A percentile compares a stretch with the other conserved stretches of the same genome.
Evolutionary conservation across 2,329 filamentous ascomycete genomes (phyloP).

Genomic region (Cercospora nicotianae): DNA sequence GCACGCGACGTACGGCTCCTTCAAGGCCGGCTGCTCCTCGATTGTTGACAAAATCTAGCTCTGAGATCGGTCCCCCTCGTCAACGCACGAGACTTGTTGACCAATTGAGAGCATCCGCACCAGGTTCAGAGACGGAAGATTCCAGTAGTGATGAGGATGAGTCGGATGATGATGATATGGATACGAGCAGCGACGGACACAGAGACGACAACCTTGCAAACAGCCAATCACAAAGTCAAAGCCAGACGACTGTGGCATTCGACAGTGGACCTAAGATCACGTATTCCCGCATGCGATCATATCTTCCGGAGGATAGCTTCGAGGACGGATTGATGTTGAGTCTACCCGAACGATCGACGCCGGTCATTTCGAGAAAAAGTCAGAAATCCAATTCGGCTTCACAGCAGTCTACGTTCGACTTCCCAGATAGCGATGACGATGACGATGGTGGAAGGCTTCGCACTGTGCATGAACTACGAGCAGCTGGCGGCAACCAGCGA

Average conservation of each 20-base stretch:
- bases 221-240: conserved; percentile 21
- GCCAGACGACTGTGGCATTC: conserved; percentile 13
- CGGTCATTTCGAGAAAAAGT: conserved; percentile 12
- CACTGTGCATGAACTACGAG: conserved; percentile 63
- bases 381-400: conserved; percentile 21
- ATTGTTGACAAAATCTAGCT: conserved; percentile 28
- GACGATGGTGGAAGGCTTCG: conserved; percentile 48
- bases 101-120: conserved; percentile 36
- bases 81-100: conserved; percentile 36
- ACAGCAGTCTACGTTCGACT: conserved; percentile 35
- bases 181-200: conserved; percentile 21
- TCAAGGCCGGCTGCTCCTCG: conserved; percentile 6
- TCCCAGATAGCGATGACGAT: conserved; percentile 51
- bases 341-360: conserved; percentile 29
- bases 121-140: conserved; percentile 28
- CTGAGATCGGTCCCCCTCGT: conserved; percentile 27
- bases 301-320: conserved; percentile 55
- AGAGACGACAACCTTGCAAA: not conserved
- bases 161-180: conserved; percentile 21
- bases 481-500: conserved; percentile 57
- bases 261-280: conserved; percentile 52
- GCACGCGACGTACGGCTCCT: conserved; percentile 11
- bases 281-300: conserved; percentile 58
- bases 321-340: conserved; percentile 40
- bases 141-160: conserved; percentile 24